Base-by-base conservation (phyloP, 768 basidiomycete species). In the Hydnum rufescens region DNA sequence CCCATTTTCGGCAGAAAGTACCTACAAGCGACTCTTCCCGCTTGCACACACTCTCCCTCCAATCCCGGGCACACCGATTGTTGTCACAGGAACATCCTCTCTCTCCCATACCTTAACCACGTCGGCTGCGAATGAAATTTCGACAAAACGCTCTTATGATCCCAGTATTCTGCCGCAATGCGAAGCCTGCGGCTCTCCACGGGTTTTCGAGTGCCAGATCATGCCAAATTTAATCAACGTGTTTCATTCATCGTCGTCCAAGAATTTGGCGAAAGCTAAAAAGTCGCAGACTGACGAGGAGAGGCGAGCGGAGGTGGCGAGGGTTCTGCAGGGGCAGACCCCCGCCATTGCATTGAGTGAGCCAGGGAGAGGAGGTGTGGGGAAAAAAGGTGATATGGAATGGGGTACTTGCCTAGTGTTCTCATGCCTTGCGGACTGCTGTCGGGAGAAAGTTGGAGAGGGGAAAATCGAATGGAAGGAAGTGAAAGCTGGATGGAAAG, bases 351-450 rank as follows among this genome's bases (percentile, higher is more conserved):
- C n/a, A n/a, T n/a, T n/a, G n/a, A n/a, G n/a, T n/a, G n/a, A n/a
- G n/a, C n/a, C n/a, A n/a, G n/a, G n/a, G n/a, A n/a, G n/a, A n/a
- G n/a, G n/a, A n/a, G n/a, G n/a, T n/a, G n/a, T n/a, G n/a, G n/a
- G n/a, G n/a, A n/a, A n/a, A n/a, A 39, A 13, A 13, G 44, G 26
- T 8, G 44, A 47, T 0, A 90, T 97, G 86, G 88, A 92, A 54
- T 97, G 90, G 88, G 93, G 93, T 0, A 92, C 84, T 1, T 78
- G 82, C 53, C 69, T 93, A 68, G 71, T 97, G 5, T 93, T 90
- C 65, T 83, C 83, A 1, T 96, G 93, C 60, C 73, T 74, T 59
- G 72, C 71, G 44, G 86, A 93, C 63, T 95, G 90, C 62, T 77
- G 75, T 60, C 51, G 67, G 51, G 67, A 65, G 42, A 69, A 66